Evolutionary conservation across 2,329 filamentous ascomycete species (phyloP).

Genomic region (Microsporum audouinii): DNA sequence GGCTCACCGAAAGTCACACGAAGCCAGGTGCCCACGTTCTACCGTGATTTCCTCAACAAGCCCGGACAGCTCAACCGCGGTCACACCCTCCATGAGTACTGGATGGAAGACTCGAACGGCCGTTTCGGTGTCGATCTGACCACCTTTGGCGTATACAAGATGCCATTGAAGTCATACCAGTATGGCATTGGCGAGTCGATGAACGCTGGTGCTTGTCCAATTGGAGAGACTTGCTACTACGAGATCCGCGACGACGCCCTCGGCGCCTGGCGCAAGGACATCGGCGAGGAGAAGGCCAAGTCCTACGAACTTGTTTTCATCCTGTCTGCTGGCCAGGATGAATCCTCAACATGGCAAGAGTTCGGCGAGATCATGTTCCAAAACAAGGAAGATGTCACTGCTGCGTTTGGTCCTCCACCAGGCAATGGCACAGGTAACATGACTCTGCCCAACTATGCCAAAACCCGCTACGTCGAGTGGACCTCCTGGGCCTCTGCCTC

Average conservation of each 20-base stretch:
- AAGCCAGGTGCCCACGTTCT: slow-evolving; percentile 11
- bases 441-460: slow-evolving; percentile 8
- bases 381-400: slow-evolving; percentile 11
- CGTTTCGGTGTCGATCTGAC: slow-evolving; percentile 15
- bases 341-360: slow-evolving; percentile 15
- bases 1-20: slow-evolving; percentile 11
- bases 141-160: slow-evolving; percentile 12
- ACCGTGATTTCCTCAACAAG: slow-evolving; percentile 15
- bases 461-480: slow-evolving; percentile 14
- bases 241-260: slow-evolving; percentile 13
- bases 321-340: slow-evolving; percentile 14
- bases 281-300: slow-evolving; percentile 12
- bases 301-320: slow-evolving; percentile 15
- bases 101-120: slow-evolving; percentile 15
- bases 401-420: slow-evolving; percentile 12
- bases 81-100: slow-evolving; percentile 16
- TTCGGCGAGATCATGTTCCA: slow-evolving; percentile 15
- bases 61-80: slow-evolving; percentile 12
- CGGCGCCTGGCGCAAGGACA: slow-evolving; percentile 13
- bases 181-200: slow-evolving; percentile 11
- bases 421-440: slow-evolving; percentile 7
- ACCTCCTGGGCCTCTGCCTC: slow-evolving; percentile 14
- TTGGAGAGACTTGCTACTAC: slow-evolving; percentile 8
- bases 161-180: slow-evolving; percentile 12
- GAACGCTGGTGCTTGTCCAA: slow-evolving; percentile 12